phyloP scores from a whole-genome alignment of 2,329 filamentous ascomycete genomes.

The Scedosporium dehoogii region DNA sequence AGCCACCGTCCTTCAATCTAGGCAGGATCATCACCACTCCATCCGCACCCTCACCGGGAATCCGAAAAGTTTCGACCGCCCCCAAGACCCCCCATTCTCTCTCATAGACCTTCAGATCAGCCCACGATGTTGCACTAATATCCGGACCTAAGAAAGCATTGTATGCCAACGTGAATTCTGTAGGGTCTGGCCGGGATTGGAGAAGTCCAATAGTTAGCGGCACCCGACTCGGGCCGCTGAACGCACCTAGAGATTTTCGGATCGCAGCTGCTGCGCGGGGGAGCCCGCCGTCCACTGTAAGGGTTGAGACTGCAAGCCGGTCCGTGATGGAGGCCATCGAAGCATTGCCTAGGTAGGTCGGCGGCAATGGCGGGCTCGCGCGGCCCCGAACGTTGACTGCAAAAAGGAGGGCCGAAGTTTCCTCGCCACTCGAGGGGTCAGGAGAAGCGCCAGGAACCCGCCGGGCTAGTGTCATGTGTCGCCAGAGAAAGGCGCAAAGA shows the following conservation, averaged over 20 bases:
- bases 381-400: not conserved
- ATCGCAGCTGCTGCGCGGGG: not conserved
- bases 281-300: not conserved
- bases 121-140: not conserved
- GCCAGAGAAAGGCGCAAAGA: not conserved
- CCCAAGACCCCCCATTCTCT: not conserved
- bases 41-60: not conserved
- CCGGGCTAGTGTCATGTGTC: not conserved
- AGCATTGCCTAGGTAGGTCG: not conserved
- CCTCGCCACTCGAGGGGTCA: not conserved
- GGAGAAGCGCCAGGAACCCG: not conserved
- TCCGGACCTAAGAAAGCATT: not conserved
- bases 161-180: not conserved
- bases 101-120: not conserved
- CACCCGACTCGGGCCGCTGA: not conserved
- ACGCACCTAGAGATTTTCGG: not conserved
- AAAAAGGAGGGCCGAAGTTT: not conserved
- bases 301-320: not conserved
- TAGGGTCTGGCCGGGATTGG: not conserved
- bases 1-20: not conserved
- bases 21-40: not conserved
- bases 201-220: not conserved
- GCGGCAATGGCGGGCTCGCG: not conserved
- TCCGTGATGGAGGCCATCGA: not conserved
- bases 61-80: not conserved